Conservation (phyloP, 2,329 filamentous ascomycete genomes). For the Aspergillus neoniger region DNA sequence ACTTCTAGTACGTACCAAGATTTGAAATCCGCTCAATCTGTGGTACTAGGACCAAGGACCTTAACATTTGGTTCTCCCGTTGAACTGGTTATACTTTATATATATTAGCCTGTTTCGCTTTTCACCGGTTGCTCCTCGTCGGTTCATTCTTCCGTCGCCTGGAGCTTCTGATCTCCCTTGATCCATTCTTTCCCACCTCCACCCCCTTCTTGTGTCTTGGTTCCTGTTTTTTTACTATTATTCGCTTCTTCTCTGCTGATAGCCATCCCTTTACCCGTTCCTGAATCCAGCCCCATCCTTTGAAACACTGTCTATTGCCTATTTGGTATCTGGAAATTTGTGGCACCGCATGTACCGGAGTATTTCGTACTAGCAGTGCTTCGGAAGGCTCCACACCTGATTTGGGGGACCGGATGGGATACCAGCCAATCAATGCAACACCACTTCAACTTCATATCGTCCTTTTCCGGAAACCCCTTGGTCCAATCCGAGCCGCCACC, state of each 20-base stretch:
- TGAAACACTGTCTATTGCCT: neutral
- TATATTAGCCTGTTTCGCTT: too few species aligned
- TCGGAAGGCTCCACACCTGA: conserved; percentile 3
- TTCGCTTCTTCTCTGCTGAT: neutral
- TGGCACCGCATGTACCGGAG: neutral
- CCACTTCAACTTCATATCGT: conserved; percentile 17
- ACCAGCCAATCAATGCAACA: conserved; percentile 27
- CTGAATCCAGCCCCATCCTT: neutral
- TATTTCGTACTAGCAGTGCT: conserved; percentile 1
- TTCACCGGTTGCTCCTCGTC: too few species aligned
- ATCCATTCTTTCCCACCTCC: neutral
- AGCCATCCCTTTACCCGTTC: neutral
- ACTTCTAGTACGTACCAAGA: too few species aligned
- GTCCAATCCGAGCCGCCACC: neutral
- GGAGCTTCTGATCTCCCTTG: too few species aligned
- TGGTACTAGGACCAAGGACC: too few species aligned
- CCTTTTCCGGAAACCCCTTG: conserved; percentile 13
- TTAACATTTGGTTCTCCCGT: too few species aligned
- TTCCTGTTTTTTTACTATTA: neutral
- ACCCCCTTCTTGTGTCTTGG: neutral
- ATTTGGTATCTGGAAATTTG: neutral
- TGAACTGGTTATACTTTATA: too few species aligned
- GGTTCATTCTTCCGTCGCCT: too few species aligned
- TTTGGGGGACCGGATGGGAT: conserved; percentile 20
- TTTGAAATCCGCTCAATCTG: too few species aligned